These are phyloP conservation scores for Sistotremastrum niveocremeum DNA, from an alignment of 768 basidiomycete genomes.

Conservation along the genomic window DNA sequence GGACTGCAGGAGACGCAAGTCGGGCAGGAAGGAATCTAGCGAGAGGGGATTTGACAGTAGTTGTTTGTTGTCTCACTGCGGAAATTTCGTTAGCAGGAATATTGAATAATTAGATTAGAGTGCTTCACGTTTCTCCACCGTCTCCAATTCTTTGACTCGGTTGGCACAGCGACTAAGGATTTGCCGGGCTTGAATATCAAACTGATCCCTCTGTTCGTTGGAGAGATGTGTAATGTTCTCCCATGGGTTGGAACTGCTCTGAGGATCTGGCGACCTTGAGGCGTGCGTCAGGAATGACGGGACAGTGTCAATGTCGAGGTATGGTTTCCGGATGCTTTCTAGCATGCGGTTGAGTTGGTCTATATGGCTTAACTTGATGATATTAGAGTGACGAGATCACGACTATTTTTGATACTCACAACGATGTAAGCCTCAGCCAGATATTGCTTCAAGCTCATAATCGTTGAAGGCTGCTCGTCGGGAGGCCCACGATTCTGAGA, in stretches of 20 bases:
- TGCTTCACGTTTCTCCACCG: constrained; percentile 66
- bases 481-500: constrained; percentile 21
- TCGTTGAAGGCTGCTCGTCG: constrained; percentile 21
- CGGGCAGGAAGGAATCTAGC: constrained; percentile 60
- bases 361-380: constrained; percentile 55
- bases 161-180: constrained; percentile 79
- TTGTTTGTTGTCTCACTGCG: constrained; percentile 53
- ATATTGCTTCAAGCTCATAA: constrained; percentile 51
- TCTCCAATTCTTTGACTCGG: constrained; percentile 78
- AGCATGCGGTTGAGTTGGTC: constrained; percentile 61
- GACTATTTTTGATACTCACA: constrained; percentile 26
- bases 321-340: constrained; percentile 64
- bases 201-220: constrained; percentile 90
- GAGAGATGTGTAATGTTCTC: constrained; percentile 54
- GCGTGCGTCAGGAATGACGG: constrained; percentile 37
- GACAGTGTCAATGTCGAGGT: constrained; percentile 68
- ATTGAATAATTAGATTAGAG: constrained; percentile 7
- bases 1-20: constrained; percentile 39
- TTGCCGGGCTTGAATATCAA: constrained; percentile 83
- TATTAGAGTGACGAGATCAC: background rate
- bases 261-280: constrained; percentile 37
- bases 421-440: constrained; percentile 64
- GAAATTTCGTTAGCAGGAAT: constrained; percentile 7
- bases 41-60: constrained; percentile 48
- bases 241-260: no score